Conservation (phyloP, 140 eudicot species). For the Oenanthe javanica region DNA sequence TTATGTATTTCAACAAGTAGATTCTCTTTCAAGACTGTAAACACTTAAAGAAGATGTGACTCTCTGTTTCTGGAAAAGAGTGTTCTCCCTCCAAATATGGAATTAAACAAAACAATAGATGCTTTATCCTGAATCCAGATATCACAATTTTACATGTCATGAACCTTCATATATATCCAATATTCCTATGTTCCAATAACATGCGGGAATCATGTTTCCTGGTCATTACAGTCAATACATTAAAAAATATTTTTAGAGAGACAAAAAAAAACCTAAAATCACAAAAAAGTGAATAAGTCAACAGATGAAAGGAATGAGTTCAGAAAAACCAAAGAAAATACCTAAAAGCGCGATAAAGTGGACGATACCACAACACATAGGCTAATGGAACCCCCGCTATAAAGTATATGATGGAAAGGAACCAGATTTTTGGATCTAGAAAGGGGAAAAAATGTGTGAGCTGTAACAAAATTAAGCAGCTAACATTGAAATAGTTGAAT, state of each 20-base stretch:
- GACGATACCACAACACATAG: conserved; percentile 83
- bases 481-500: neutral
- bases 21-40: neutral
- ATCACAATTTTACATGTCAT: neutral
- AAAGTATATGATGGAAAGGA: conserved; percentile 88
- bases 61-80: neutral
- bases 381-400: conserved; percentile 74
- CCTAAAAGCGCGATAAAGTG: conserved; percentile 94
- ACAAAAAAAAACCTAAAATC: neutral
- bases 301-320: neutral
- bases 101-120: neutral
- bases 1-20: neutral
- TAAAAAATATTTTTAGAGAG: neutral
- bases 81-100: neutral
- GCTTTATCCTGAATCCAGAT: neutral
- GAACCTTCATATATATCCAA: neutral
- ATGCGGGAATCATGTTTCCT: neutral
- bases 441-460: neutral
- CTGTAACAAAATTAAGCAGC: conserved; percentile 2
- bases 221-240: neutral
- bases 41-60: neutral
- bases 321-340: conserved; percentile 15
- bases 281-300: neutral
- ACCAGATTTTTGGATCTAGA: conserved; percentile 63
- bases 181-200: neutral